These are phyloP conservation scores for Pseudogymnoascus sp. DNA, from an alignment of 2,329 filamentous ascomycete species.

Conservation along the genomic window DNA sequence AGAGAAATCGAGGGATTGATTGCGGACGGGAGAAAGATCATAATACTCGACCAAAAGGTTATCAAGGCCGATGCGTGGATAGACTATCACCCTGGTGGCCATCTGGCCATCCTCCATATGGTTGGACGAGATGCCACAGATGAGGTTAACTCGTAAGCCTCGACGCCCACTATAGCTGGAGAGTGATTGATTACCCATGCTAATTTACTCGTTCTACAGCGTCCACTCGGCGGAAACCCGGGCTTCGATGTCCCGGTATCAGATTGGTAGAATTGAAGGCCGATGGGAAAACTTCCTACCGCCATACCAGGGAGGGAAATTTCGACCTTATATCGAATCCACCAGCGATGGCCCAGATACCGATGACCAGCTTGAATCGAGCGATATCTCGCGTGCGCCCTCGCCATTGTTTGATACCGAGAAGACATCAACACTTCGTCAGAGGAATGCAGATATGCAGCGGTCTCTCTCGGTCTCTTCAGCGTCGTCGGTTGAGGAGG, in stretches of 20 bases:
- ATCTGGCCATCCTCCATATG: constrained; percentile 88
- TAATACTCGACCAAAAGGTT: constrained; percentile 74
- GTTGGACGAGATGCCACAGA: constrained; percentile 89
- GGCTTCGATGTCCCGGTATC: constrained; percentile 68
- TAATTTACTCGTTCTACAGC: constrained; percentile 35
- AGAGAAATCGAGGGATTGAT: constrained; percentile 73
- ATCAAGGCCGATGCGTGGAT: constrained; percentile 85
- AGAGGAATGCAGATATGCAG: constrained; percentile 23
- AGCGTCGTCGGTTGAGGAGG: constrained; percentile 42
- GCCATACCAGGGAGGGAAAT: constrained; percentile 82
- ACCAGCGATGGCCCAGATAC: background rate
- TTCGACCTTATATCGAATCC: constrained; percentile 45
- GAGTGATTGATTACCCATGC: constrained; percentile 13
- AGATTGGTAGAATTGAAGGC: constrained; percentile 74
- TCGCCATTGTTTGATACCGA: constrained; percentile 28
- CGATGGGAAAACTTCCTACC: constrained; percentile 82
- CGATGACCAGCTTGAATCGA: constrained; percentile 23
- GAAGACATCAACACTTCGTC: constrained; percentile 16
- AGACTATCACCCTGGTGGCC: constrained; percentile 82
- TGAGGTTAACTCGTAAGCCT: constrained; percentile 76
- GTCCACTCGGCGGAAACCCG: constrained; percentile 75
- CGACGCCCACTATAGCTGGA: constrained; percentile 6
- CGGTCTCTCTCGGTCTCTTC: constrained; percentile 50
- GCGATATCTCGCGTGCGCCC: constrained; percentile 25
- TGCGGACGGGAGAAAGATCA: constrained; percentile 67